These are phyloP conservation scores for Xylaria sp. DNA, from an alignment of 2,329 filamentous ascomycete genomes.

Conservation along the genomic window DNA sequence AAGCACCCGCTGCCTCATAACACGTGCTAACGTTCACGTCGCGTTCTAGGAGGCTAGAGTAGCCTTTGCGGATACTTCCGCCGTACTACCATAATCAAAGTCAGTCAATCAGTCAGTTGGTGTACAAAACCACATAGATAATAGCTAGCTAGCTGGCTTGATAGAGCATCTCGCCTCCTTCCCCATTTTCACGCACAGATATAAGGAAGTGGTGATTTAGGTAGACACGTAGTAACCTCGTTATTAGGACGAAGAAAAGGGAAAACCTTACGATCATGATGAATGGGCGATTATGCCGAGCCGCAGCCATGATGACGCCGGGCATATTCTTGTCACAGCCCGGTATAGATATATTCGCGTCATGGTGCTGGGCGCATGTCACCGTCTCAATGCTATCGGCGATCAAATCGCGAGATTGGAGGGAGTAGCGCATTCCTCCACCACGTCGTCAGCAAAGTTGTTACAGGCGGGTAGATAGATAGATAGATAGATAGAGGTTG, in stretches of 20 bases:
- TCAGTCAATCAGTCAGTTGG: not conserved
- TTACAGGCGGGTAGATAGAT: slow-evolving; percentile 6
- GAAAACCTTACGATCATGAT: slow-evolving; percentile 74
- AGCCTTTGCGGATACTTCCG: slow-evolving; percentile 89
- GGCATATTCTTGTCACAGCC: slow-evolving; percentile 99
- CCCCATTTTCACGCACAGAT: not conserved
- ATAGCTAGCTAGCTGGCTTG: not conserved
- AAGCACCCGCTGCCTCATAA: slow-evolving; percentile 88
- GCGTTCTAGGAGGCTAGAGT: slow-evolving; percentile 78
- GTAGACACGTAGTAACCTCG: not conserved
- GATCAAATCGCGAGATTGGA: slow-evolving; percentile 91
- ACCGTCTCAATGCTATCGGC: slow-evolving; percentile 95
- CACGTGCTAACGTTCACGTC: slow-evolving; percentile 89
- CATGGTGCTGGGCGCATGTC: slow-evolving; percentile 90
- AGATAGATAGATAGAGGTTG: too few species aligned
- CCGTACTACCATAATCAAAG: slow-evolving; percentile 67
- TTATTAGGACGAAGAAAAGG: not conserved
- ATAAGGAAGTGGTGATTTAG: not conserved
- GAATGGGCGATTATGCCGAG: slow-evolving; percentile 89
- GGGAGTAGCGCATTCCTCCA: slow-evolving; percentile 89
- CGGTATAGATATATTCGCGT: slow-evolving; percentile 92
- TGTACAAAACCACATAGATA: not conserved
- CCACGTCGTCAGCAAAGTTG: slow-evolving; percentile 7
- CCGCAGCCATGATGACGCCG: slow-evolving; percentile 89
- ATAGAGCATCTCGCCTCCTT: not conserved